phyloP scores from a whole-genome alignment of 2,329 filamentous ascomycete genomes.

The Ceratocystis alfenasii region DNA sequence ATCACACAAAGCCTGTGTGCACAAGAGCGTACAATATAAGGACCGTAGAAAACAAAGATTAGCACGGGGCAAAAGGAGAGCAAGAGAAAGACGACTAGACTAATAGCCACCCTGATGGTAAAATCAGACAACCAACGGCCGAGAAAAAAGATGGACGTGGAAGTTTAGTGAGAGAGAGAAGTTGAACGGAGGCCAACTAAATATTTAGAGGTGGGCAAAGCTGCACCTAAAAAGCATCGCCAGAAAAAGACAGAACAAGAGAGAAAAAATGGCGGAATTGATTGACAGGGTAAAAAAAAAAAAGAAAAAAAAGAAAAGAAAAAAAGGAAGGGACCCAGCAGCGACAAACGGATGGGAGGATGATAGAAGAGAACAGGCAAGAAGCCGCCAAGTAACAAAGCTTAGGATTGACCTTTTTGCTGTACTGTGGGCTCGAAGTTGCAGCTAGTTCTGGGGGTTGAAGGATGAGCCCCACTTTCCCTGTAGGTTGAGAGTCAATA shows the following conservation, averaged over 20 bases:
- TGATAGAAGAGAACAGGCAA: neutral
- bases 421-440: neutral
- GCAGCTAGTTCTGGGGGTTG: conserved; percentile 2
- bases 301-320: neutral
- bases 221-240: conserved; percentile 20
- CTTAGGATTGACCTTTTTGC: neutral
- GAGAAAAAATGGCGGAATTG: conserved; percentile 1
- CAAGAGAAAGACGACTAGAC: neutral
- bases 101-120: neutral
- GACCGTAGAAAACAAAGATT: conserved; percentile 12
- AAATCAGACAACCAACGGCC: neutral
- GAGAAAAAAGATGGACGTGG: conserved; percentile 2
- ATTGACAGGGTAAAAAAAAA: neutral
- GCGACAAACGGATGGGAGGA: conserved; percentile 1
- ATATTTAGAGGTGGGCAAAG: conserved; percentile 16
- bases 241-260: neutral
- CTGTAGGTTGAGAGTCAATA: neutral
- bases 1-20: neutral
- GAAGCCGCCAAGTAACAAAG: neutral
- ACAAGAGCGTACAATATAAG: conserved; percentile 7
- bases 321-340: conserved; percentile 1
- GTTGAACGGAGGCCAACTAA: conserved; percentile 1
- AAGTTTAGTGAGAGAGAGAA: conserved; percentile 2
- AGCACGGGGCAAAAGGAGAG: neutral
- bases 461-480: conserved; percentile 9